Conservation (phyloP, 1,139 yeast species). For the Magnusiomyces tetraspermus region DNA sequence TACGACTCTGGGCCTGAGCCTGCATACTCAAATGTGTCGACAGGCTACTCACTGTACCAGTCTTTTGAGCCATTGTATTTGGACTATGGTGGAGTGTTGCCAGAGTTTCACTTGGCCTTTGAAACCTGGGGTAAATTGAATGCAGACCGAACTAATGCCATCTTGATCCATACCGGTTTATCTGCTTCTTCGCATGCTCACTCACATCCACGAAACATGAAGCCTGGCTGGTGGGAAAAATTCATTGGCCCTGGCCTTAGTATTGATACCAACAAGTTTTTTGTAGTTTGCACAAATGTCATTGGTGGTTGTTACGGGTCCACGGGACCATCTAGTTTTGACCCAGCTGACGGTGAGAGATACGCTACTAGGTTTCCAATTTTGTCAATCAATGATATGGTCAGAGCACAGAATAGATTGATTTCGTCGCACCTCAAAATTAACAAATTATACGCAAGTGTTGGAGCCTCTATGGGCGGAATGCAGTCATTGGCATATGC, state of each 20-base stretch:
- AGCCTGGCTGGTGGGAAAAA: conserved; percentile 93
- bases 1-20: conserved; percentile 76
- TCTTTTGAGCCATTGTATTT: conserved; percentile 51
- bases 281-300: conserved; percentile 81
- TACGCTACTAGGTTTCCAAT: conserved; percentile 89
- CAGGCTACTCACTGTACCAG: conserved; percentile 56
- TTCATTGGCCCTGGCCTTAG: conserved; percentile 80
- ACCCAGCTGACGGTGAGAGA: conserved; percentile 59
- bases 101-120: conserved; percentile 71
- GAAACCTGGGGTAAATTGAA: conserved; percentile 85
- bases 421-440: conserved; percentile 55
- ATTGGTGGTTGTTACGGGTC: conserved; percentile 93
- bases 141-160: conserved; percentile 53
- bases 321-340: conserved; percentile 80
- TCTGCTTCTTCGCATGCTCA: conserved; percentile 95
- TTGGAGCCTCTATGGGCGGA: conserved; percentile 96
- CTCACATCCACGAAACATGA: conserved; percentile 59
- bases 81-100: conserved; percentile 75
- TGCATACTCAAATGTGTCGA: conserved; percentile 57
- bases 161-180: conserved; percentile 79
- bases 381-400: conserved; percentile 80
- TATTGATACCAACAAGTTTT: conserved; percentile 71
- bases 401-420: conserved; percentile 72
- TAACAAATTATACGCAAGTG: conserved; percentile 57
- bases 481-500: conserved; percentile 91